Evolutionary conservation across 257 asterid genomes (phyloP), one percentile per base, ranked within the genome.

Genomic region (Haberlea rhodopensis): DNA sequence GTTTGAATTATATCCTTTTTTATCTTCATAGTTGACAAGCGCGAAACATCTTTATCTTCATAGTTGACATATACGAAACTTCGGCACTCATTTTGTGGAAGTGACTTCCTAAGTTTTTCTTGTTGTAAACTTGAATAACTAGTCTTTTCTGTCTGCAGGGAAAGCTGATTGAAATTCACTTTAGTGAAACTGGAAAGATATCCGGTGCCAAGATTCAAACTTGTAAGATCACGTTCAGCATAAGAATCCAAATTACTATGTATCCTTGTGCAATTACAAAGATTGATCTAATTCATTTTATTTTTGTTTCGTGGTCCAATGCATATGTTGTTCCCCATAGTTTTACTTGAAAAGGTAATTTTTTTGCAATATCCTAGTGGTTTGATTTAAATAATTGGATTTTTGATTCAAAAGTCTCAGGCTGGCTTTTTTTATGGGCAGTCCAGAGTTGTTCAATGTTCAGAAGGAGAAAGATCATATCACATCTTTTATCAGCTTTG

Each of bases 401-500:
- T 73, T 57, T 62, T 59, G 32, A 62, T 71, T 5, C 66, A 46
- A 57, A 53, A 72, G 55, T 66, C 75, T 80, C 60, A 73, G 48
- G 20, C 32, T 64, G 15, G 57, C 29, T 70, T 70, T 77, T 73
- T 75, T 60, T 45, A 62, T 75, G 73, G 63, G 75, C 97, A 94
- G 97, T 94, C 99, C 60, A 87, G 99, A 76, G 97, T 94, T 67
- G 97, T 94, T 68, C 99, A 90, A 70, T 88, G 91, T 69, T 72
- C 96, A 20, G 85, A 80, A 71, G 96, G 99, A 74, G 99, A 94
- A 83, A 80, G 99, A 81, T 87, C 99, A n/a, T 94, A 94, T 77
- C 99, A 94, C 79, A 87, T 94, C 58, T 94, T 94, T 75, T 94
- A 94, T 82, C 96, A 94, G 76, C 95, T 94, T 46, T 94, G 99